Evolutionary conservation across 768 basidiomycete species (phyloP).

Genomic region (Phylloporus sp.): DNA sequence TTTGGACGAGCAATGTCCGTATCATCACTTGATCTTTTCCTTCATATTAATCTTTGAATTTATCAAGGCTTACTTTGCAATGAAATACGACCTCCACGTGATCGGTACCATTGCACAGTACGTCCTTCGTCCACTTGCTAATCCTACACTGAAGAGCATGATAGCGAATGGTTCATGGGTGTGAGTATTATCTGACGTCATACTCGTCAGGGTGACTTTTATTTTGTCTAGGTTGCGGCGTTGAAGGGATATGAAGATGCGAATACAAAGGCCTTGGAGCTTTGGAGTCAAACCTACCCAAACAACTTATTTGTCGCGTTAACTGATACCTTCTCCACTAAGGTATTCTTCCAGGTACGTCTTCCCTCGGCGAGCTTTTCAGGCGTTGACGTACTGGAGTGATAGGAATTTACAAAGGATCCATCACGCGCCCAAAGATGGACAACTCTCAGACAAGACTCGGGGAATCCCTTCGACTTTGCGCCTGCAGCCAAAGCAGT

Average conservation of each 20-base stretch:
- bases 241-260: constrained; percentile 76
- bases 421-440: constrained; percentile 65
- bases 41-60: neutral
- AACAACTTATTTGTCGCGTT: constrained; percentile 65
- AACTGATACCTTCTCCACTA: constrained; percentile 93
- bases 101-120: constrained; percentile 88
- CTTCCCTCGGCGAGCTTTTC: neutral
- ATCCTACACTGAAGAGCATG: constrained; percentile 5
- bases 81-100: constrained; percentile 58
- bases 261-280: constrained; percentile 68
- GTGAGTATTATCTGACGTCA: constrained; percentile 36
- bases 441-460: constrained; percentile 88
- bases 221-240: constrained; percentile 63
- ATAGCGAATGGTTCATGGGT: constrained; percentile 90
- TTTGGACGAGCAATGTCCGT: constrained; percentile 85
- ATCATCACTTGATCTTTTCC: constrained; percentile 11
- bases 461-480: constrained; percentile 85
- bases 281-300: constrained; percentile 81
- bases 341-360: constrained; percentile 74
- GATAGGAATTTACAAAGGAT: constrained; percentile 55
- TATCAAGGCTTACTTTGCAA: constrained; percentile 76
- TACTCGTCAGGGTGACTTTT: neutral
- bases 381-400: neutral
- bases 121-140: constrained; percentile 27
- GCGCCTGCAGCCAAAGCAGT: constrained; percentile 67